Base-by-base conservation (phyloP, 75 land plant genomes). In the Pinus tabuliformis region DNA sequence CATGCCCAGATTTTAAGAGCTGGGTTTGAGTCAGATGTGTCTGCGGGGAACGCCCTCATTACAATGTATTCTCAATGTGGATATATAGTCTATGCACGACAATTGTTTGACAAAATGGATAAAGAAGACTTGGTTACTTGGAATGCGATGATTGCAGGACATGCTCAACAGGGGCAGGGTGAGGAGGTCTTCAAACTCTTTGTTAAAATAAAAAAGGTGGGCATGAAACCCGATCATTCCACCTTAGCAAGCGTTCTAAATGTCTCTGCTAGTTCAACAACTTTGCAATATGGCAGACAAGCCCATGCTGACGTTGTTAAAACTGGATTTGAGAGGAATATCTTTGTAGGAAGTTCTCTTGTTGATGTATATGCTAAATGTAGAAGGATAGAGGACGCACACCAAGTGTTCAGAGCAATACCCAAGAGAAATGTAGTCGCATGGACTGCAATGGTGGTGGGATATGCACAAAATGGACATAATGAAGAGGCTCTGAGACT, bases 211-310 rank as follows among this genome's bases (percentile, higher is more conserved):
- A 33, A 59, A 61, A 26, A 45, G 56, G 57, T 28, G 11, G 85
- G 82, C 4, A 22, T 88, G 60, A 79, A 57, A 59, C 88, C 92
- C 2, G 73, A 84, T 71, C 60, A 45, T 3, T 86, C 79, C 76
- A 84, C 73, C 33, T 89, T 84, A 58, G 78, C 86, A 1, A 81
- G 86, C 11, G 49, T 82, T 37, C 57, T 86, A 58, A 86, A 84
- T 78, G 68, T 83, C 54, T 78, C 82, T 16, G 79, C 84, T 12
- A 49, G 57, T 18, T 81, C 81, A 88, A 77, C 73, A 17, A 70
- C 76, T 60, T 73, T 83, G 2, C 84, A 79, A 36, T 22, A 65
- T 18, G 72, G 84, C 54, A n/a, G 45, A 37, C n/a, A 59, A 20
- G 22, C 58, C 57, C 80, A 78, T 78, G 78, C 62, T 3, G 15